Conservation (phyloP, 106 monocot genomes). For the Phalaenopsis equestris region DNA sequence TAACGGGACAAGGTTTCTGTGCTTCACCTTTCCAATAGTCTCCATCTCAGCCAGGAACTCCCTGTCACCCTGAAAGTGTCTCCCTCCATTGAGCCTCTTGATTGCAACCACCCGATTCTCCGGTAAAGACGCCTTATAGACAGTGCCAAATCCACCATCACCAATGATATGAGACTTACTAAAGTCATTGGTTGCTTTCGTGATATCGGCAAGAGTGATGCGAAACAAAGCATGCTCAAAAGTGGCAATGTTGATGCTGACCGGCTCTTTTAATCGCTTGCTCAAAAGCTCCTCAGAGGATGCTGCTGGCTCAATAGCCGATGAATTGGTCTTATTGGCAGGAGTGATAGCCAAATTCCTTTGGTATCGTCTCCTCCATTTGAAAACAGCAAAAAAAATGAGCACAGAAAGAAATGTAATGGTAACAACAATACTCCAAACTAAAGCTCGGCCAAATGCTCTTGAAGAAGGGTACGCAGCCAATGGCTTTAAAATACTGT, state of each 20-base stretch:
- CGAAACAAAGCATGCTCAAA: constrained; percentile 76
- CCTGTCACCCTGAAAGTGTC: constrained; percentile 64
- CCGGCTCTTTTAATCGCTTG: constrained; percentile 68
- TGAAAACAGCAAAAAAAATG: constrained; percentile 28
- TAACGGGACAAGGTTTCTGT: constrained; percentile 64
- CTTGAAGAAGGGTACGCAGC: constrained; percentile 30
- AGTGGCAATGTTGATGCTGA: constrained; percentile 93
- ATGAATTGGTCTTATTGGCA: constrained; percentile 21
- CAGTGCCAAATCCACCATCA: constrained; percentile 87
- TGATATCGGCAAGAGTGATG: constrained; percentile 57
- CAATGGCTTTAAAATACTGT: constrained; percentile 18
- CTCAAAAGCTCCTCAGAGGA: constrained; percentile 72
- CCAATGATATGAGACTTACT: constrained; percentile 83
- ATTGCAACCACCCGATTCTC: constrained; percentile 46
- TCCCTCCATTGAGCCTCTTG: constrained; percentile 60
- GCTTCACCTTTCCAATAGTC: constrained; percentile 87
- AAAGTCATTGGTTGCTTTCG: constrained; percentile 79
- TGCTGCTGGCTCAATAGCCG: constrained; percentile 52
- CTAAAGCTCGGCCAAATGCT: constrained; percentile 19
- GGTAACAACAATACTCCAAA: constrained; percentile 34
- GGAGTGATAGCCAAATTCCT: constrained; percentile 15
- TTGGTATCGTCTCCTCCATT: constrained; percentile 22
- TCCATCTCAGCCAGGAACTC: constrained; percentile 99
- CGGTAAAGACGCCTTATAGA: constrained; percentile 62
- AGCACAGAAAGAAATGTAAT: constrained; percentile 15